Evolutionary conservation across 148 eudicot genomes (phyloP), one percentile per base, ranked within the genome.

Genomic region (Beta vulgaris): DNA sequence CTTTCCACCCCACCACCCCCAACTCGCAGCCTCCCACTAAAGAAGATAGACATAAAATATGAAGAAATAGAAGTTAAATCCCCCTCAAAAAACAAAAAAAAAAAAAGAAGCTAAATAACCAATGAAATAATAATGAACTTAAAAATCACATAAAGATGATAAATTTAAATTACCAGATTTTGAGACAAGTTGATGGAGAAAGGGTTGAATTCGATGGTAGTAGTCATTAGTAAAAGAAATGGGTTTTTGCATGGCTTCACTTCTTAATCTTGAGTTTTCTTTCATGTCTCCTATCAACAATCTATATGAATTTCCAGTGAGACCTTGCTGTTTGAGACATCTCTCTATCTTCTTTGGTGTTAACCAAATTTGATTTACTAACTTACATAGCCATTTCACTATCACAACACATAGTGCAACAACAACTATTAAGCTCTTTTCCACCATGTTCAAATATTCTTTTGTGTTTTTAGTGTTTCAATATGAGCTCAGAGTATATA

Each of bases 191-290:
- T 71, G 82, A 31, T 70, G 35, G 60, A 75, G 36, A 6, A 75
- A 65, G 32, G 82, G 82, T 46, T 68, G 65, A 54, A 80, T 76
- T 37, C 82, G 78, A 69, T 62, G 79, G 21, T 60, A 71, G 16
- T 54, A 69, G 28, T 80, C 68, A 40, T 80, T 31, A 16, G 67
- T 51, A 70, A 80, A 74, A 11, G 62, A 23, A 43, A 74, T 48
- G 32, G 82, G 79, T 1, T 51, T 70, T 1, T 31, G 16, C 25
- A 63, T 39, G 7, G 75, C 79, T 63, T 70, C 21, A 26, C 12
- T 61, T 2, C 74, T 70, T 23, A 80, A 14, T 3, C 0, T 8
- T 7, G 75, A 49, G 55, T 39, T 19, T 39, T 80, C 76, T 6
- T 40, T 59, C 44, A 64, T 42, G 51, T 80, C 79, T 15, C 82